A percentile compares a stretch with the other conserved stretches of the same genome.
These are phyloP conservation scores for Solanum paucissectum DNA, from an alignment of 257 asterid genomes.

Conservation along the genomic window DNA sequence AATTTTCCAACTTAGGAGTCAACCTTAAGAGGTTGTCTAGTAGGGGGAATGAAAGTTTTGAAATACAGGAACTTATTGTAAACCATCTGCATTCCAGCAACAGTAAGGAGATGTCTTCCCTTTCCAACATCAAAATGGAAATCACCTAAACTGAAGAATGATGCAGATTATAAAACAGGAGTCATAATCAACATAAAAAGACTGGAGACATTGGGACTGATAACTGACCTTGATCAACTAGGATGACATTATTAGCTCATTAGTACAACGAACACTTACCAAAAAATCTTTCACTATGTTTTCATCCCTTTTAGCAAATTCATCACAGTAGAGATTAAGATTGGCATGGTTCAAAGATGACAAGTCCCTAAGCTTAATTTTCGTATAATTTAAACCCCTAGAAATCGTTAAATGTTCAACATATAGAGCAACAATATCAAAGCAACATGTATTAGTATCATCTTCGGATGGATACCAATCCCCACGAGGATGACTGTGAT, in stretches of 20 bases:
- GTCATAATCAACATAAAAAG: not conserved
- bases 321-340: not conserved
- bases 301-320: not conserved
- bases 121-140: not conserved
- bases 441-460: not conserved
- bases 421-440: too few species aligned
- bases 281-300: not conserved
- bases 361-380: not conserved
- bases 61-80: too few species aligned
- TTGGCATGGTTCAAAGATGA: not conserved
- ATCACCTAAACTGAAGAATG: not conserved
- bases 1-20: not conserved
- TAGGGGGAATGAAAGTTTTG: not conserved
- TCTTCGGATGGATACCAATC: not conserved
- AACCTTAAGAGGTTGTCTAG: not conserved
- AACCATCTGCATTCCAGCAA: not conserved
- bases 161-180: not conserved
- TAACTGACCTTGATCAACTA: not conserved
- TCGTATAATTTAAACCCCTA: not conserved
- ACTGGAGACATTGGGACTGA: not conserved
- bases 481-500: not conserved
- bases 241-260: not conserved
- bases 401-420: not conserved
- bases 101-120: not conserved
- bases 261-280: not conserved